These are phyloP conservation scores for Termitomyces sp. DNA, from an alignment of 768 basidiomycete species.

Conservation along the genomic window DNA sequence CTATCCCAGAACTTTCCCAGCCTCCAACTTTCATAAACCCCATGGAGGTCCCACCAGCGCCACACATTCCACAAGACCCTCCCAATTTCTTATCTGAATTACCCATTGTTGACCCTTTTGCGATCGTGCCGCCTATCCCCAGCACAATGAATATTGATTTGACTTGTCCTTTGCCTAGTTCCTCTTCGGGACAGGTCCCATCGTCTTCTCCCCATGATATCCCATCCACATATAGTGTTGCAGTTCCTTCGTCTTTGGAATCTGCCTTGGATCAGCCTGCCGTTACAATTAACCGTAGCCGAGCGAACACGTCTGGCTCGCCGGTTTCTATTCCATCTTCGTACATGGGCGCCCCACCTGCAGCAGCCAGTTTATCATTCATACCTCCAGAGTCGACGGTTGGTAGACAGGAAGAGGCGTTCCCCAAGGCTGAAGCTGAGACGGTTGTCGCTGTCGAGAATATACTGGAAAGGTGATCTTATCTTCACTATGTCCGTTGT, in stretches of 20 bases:
- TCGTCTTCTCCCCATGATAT: conserved; percentile 32
- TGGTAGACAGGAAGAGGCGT: conserved; percentile 18
- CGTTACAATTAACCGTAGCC: conserved; percentile 27
- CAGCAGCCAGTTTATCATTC: conserved; percentile 15
- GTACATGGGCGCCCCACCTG: conserved; percentile 20
- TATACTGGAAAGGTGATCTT: conserved; percentile 50
- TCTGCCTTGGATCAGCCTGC: conserved; percentile 35
- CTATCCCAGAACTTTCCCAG: conserved; percentile 29
- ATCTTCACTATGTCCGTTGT: conserved; percentile 2
- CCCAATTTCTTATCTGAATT: conserved; percentile 38
- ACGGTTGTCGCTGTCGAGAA: conserved; percentile 38
- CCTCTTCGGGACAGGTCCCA: conserved; percentile 29
- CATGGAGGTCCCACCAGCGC: conserved; percentile 26
- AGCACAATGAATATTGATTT: conserved; percentile 31
- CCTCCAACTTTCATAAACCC: conserved; percentile 28
- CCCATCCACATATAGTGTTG: conserved; percentile 30
- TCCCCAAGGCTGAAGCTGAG: conserved; percentile 19
- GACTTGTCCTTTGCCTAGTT: conserved; percentile 25
- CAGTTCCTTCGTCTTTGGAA: conserved; percentile 38
- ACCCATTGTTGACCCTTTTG: conserved; percentile 25
- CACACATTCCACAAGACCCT: conserved; percentile 22
- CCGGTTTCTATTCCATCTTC: conserved; percentile 12
- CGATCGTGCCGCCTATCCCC: conserved; percentile 25
- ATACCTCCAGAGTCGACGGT: conserved; percentile 12
- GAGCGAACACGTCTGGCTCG: conserved; percentile 31